Evolutionary conservation across 805 yeast species (phyloP).

Genomic region (Cyberlindnera xylosilytica): DNA sequence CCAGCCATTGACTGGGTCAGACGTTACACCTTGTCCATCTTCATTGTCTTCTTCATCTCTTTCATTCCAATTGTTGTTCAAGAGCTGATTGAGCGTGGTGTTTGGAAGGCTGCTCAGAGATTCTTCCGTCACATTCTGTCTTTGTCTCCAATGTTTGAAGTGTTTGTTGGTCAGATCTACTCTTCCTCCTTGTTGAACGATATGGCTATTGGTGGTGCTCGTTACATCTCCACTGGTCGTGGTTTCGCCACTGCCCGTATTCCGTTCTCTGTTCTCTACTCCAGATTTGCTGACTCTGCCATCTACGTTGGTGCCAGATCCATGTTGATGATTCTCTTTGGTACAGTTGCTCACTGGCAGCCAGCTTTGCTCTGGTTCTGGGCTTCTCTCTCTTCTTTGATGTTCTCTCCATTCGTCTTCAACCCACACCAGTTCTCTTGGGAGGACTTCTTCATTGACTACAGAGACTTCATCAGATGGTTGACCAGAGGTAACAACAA

Average conservation of each 20-base stretch:
- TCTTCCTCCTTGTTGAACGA: constrained; percentile 69
- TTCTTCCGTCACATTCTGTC: constrained; percentile 66
- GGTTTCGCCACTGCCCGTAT: constrained; percentile 82
- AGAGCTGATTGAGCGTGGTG: constrained; percentile 79
- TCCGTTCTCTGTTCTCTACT: constrained; percentile 69
- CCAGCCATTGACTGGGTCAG: constrained; percentile 81
- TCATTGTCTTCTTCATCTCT: constrained; percentile 78
- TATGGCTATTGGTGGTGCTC: constrained; percentile 80
- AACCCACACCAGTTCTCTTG: constrained; percentile 98
- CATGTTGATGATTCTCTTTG: constrained; percentile 67
- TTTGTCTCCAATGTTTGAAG: constrained; percentile 78
- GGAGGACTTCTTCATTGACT: constrained; percentile 94
- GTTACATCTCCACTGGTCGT: constrained; percentile 83
- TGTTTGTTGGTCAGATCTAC: constrained; percentile 77
- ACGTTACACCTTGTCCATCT: constrained; percentile 76
- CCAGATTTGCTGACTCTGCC: constrained; percentile 78
- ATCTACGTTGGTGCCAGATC: constrained; percentile 83
- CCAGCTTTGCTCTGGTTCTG: constrained; percentile 96
- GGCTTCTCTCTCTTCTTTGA: constrained; percentile 84
- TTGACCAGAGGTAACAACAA: constrained; percentile 86
- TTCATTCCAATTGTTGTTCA: constrained; percentile 76
- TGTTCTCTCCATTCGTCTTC: constrained; percentile 90
- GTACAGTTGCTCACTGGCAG: constrained; percentile 83
- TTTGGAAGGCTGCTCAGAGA: constrained; percentile 71
- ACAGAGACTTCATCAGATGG: constrained; percentile 91